These are phyloP conservation scores for Camelina sativa DNA, from an alignment of 345 rosid species.

Conservation along the genomic window DNA sequence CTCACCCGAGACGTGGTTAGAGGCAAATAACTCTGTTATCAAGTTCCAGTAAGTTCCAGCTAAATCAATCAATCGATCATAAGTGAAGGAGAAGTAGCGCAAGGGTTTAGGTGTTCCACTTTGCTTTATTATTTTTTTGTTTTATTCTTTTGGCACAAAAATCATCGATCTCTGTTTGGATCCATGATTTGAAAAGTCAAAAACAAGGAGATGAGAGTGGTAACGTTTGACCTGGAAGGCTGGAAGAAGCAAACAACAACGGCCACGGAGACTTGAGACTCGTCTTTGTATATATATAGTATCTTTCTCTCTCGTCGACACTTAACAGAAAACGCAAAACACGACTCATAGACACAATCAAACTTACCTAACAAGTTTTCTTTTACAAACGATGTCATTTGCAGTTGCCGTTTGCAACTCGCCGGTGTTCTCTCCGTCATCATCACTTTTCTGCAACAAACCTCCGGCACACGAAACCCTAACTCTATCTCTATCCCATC, in stretches of 20 bases:
- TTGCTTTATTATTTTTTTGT: no score
- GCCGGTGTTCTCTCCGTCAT: conserved; percentile 77
- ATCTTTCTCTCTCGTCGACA: conserved; percentile 13
- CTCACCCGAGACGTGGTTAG: no score
- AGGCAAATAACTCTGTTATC: no score
- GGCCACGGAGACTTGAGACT: conserved; percentile 7
- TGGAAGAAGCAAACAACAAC: conserved; percentile 17
- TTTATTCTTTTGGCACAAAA: no score
- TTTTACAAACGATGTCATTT: conserved; percentile 53
- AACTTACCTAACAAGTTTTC: no score
- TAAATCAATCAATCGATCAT: no score
- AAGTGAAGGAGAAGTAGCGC: no score
- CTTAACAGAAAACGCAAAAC: background rate
- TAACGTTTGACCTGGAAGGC: conserved; percentile 38
- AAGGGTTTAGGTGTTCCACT: no score
- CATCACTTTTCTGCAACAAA: conserved; percentile 64
- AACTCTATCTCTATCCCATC: conserved; percentile 47
- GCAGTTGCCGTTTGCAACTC: conserved; percentile 68
- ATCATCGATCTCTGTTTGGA: background rate
- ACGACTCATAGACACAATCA: background rate
- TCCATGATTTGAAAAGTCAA: conserved; percentile 37
- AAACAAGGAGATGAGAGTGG: conserved; percentile 4
- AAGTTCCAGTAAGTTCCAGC: no score
- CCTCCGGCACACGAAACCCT: conserved; percentile 46
- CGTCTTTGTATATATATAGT: background rate